These are phyloP conservation scores for Fabrea salina DNA, from an alignment of 169 alveolate genomes.

Conservation along the genomic window DNA sequence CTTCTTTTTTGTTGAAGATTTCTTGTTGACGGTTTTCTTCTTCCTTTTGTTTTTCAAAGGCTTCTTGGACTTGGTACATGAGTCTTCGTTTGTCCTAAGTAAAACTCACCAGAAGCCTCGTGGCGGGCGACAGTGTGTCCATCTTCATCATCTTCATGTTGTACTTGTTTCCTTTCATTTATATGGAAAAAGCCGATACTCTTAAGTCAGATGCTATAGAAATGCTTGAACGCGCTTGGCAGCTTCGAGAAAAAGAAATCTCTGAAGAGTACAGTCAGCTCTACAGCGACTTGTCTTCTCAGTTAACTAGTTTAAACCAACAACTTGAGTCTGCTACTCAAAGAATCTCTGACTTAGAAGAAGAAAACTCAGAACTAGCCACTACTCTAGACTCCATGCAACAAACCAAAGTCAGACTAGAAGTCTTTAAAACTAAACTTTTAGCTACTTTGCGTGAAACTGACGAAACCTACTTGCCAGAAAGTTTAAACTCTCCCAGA, in stretches of 20 bases:
- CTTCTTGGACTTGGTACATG: slow-evolving; percentile 77
- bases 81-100: slow-evolving; percentile 56
- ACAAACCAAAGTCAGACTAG: neutral
- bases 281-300: no score
- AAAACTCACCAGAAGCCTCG: slow-evolving; percentile 50
- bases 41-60: slow-evolving; percentile 65
- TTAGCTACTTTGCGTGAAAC: no score
- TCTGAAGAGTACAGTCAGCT: no score
- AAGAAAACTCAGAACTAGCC: slow-evolving; percentile 7
- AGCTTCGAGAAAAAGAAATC: no score
- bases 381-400: neutral
- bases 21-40: slow-evolving; percentile 56
- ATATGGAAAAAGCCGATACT: no score
- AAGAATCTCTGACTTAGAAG: neutral
- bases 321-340: neutral
- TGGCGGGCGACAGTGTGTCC: slow-evolving; percentile 71
- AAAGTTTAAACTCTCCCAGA: neutral
- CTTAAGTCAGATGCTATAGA: no score
- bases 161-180: slow-evolving; percentile 20
- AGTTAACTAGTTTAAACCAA: no score
- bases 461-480: neutral
- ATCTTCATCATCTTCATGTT: slow-evolving; percentile 58
- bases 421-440: neutral
- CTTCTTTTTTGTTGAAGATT: slow-evolving; percentile 54
- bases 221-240: no score